Evolutionary conservation across 192 early-diverging fungal genomes (phyloP), one percentile per base, ranked within the genome.

Genomic region (Nowakowskiella sp.): DNA sequence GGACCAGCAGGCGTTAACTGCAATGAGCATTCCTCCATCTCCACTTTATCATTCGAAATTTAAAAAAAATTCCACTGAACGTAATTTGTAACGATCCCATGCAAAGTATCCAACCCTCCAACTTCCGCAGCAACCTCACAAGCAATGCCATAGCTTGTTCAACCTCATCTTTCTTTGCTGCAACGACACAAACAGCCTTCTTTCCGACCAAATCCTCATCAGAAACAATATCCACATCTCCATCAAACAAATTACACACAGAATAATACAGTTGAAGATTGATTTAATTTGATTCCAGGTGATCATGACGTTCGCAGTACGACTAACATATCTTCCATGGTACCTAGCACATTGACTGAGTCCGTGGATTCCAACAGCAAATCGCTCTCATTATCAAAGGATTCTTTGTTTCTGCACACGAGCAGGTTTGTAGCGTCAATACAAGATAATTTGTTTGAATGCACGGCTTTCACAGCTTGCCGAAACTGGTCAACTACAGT

Each of bases 1-100:
- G 51, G 51, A 28, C 23, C 29, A 43, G 26, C 25, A 44, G 10
- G 9, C 53, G n/a, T 36, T 25, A 59, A 22, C 9, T 22, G 8
- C 53, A 52, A 59, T 0, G 47, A 39, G 25, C 55, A 55, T 16
- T 53, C 51, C 16, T 57, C 31, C 53, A 56, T 58, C 1, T 59
- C 57, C 13, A 59, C 28, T 16, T 31, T 59, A 10, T 59, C 51
- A 39, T 59, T 16, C 19, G 58, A 29, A 56, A 33, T 47, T 24
- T 54, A 54, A 6, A 56, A 21, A 25, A 59, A 59, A 34, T 31
- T 58, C 57, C 57, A 59, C 28, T 56, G 47, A 58, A 56, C 21
- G 29, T 60, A 59, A 36, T 59, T 59, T 58, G 57, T 59, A 32
- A 42, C 55, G 1, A 57, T 57, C 10, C 55, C 49, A 13, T 13